These are phyloP conservation scores for Colletotrichum aenigma DNA, from an alignment of 2,329 filamentous ascomycete genomes.

Conservation along the genomic window DNA sequence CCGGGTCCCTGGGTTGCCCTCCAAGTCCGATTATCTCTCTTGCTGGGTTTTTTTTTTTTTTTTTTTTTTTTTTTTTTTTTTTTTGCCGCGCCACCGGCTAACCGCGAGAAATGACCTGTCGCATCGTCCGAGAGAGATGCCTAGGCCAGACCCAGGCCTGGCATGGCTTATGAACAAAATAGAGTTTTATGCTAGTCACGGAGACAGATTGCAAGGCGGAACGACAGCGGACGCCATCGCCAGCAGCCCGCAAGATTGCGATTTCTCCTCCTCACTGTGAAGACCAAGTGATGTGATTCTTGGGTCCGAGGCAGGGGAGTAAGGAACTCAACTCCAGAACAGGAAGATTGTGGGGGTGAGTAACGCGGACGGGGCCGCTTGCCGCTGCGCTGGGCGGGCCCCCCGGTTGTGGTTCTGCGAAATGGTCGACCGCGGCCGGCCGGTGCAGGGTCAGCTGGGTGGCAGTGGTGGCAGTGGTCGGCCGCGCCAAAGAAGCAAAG, in stretches of 20 bases:
- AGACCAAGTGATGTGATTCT: neutral
- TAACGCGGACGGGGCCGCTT: slow-evolving; percentile 4
- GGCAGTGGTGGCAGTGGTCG: neutral
- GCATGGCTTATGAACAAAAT: neutral
- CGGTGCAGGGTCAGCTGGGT: neutral
- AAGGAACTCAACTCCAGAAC: neutral
- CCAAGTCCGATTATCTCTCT: neutral
- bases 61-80: too few species aligned
- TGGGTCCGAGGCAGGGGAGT: neutral
- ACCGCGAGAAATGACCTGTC: neutral
- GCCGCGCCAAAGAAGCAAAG: neutral
- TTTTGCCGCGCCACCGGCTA: neutral
- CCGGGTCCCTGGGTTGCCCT: neutral
- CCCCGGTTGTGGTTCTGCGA: neutral
- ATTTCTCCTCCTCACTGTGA: neutral
- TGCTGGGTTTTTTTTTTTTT: too few species aligned
- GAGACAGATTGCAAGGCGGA: neutral
- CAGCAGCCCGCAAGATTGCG: neutral
- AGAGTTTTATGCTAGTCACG: neutral
- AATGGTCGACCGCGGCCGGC: neutral
- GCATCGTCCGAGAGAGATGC: neutral
- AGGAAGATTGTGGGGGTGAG: neutral
- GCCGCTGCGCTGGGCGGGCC: neutral
- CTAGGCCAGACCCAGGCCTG: neutral
- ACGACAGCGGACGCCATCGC: neutral